These are phyloP conservation scores for Neltuma alba DNA, from an alignment of 306 rosid species.

Conservation along the genomic window DNA sequence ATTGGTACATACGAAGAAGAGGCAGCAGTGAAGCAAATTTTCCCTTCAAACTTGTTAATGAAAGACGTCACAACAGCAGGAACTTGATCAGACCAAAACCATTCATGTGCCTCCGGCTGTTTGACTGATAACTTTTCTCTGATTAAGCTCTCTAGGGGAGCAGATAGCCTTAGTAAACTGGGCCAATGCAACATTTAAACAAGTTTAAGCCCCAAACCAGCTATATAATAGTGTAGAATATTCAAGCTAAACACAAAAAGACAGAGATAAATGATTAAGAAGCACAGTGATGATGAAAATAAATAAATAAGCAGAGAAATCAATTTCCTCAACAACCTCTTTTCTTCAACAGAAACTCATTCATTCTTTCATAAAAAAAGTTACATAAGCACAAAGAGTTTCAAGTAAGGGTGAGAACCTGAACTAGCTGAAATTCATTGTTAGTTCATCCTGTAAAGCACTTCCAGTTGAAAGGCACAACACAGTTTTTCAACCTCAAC, in stretches of 20 bases:
- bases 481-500: constrained; percentile 19
- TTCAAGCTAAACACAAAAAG: constrained; percentile 25
- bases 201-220: constrained; percentile 34
- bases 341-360: neutral
- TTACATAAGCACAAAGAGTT: constrained; percentile 5
- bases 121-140: constrained; percentile 79
- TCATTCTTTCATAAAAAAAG: neutral
- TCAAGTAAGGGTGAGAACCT: constrained; percentile 12
- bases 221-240: constrained; percentile 26
- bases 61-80: constrained; percentile 74
- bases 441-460: constrained; percentile 3
- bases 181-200: constrained; percentile 41
- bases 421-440: constrained; percentile 4
- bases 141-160: constrained; percentile 83
- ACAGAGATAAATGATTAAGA: neutral
- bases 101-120: constrained; percentile 82
- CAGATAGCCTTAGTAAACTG: constrained; percentile 86
- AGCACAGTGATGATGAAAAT: constrained; percentile 8
- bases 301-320: constrained; percentile 22
- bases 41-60: constrained; percentile 68
- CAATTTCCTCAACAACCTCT: constrained; percentile 7
- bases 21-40: constrained; percentile 67
- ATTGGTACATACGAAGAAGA: constrained; percentile 64
- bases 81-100: constrained; percentile 96
- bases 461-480: constrained; percentile 31